Evolutionary conservation across 495 filamentous ascomycete species (phyloP).

Genomic region (Aspergillus indologenus): DNA sequence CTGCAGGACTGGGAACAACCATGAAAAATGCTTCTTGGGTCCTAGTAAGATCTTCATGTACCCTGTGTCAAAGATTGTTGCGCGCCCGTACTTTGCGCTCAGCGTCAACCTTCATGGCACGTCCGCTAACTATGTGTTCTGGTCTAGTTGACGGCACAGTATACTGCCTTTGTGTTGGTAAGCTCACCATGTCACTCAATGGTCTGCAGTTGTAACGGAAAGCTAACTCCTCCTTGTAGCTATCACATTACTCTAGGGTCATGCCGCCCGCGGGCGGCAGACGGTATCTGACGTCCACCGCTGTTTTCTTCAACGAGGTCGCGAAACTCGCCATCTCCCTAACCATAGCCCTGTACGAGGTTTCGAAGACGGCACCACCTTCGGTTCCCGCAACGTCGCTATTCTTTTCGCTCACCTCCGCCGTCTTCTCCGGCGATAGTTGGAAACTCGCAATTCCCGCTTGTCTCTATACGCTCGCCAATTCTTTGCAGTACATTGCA

Average conservation of each 20-base stretch:
- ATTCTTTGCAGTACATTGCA: slow-evolving; percentile 87
- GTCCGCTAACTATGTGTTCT: slow-evolving; percentile 21
- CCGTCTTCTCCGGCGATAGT: slow-evolving; percentile 86
- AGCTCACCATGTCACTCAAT: slow-evolving; percentile 13
- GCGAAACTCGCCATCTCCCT: slow-evolving; percentile 84
- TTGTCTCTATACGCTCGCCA: slow-evolving; percentile 83
- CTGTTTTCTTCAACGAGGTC: slow-evolving; percentile 90
- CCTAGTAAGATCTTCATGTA: slow-evolving; percentile 52
- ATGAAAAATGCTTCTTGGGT: slow-evolving; percentile 77
- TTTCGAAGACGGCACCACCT: slow-evolving; percentile 67
- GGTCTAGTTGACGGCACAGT: slow-evolving; percentile 39
- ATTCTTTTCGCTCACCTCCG: slow-evolving; percentile 71
- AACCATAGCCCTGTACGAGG: slow-evolving; percentile 84
- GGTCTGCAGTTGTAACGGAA: background rate
- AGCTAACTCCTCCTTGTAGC: slow-evolving; percentile 41
- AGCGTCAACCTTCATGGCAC: background rate
- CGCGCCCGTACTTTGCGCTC: background rate
- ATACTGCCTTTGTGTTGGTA: slow-evolving; percentile 42
- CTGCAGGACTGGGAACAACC: slow-evolving; percentile 57
- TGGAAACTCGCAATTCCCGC: slow-evolving; percentile 96
- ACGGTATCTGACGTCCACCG: slow-evolving; percentile 89
- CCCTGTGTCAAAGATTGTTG: background rate
- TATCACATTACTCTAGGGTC: slow-evolving; percentile 89
- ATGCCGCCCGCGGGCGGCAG: slow-evolving; percentile 81
- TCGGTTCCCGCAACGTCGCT: slow-evolving; percentile 75